Conservation (phyloP, 257 asterid genomes). For the Handroanthus guayacan region DNA sequence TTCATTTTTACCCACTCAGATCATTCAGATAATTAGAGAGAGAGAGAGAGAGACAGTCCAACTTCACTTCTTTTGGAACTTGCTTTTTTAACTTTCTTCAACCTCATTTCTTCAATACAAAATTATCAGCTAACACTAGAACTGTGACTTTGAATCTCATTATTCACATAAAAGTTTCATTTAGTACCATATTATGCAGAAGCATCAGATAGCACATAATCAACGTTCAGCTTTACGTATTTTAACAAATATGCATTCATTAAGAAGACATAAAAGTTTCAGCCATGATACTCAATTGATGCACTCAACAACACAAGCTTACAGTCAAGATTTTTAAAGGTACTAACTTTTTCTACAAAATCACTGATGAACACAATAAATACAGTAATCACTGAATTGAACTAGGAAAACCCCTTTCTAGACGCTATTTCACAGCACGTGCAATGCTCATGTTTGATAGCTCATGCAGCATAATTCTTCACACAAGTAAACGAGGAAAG, state of each 20-base stretch:
- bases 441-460: not conserved
- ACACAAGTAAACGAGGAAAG: constrained; percentile 26
- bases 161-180: not conserved
- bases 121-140: not conserved
- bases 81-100: not conserved
- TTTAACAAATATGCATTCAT: not conserved
- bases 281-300: not conserved
- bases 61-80: not conserved
- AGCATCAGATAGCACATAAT: not conserved
- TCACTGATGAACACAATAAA: constrained; percentile 2
- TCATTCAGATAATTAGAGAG: too few species aligned
- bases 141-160: not conserved
- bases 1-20: too few species aligned
- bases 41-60: not conserved
- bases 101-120: not conserved
- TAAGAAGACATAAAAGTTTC: not conserved
- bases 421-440: not conserved
- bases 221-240: constrained; percentile 4
- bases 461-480: not conserved
- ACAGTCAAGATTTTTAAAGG: not conserved
- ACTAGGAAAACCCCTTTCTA: not conserved
- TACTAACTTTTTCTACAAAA: not conserved
- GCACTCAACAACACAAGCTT: not conserved
- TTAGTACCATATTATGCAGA: not conserved
- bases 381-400: not conserved